Conservation (phyloP, 805 yeast species). For the Trichomonascus vanleenenianus region DNA sequence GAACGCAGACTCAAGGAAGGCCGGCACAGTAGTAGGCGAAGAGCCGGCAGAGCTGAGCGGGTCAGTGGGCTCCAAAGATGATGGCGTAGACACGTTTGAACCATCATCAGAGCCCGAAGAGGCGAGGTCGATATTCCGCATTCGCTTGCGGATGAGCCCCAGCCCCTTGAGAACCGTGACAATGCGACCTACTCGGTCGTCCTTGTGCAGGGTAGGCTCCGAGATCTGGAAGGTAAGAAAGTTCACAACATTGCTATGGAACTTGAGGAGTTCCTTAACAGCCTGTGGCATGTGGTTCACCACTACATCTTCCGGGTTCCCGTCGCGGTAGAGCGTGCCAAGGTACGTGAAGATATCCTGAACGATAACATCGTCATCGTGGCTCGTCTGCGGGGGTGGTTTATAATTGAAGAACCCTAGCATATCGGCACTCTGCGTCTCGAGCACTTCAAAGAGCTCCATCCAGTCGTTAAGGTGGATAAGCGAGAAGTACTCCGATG, state of each 20-base stretch:
- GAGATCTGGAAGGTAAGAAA: slow-evolving; percentile 59
- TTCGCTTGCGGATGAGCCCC: slow-evolving; percentile 58
- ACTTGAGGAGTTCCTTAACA: slow-evolving; percentile 53
- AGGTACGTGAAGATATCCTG: slow-evolving; percentile 69
- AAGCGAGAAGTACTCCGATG: slow-evolving; percentile 48
- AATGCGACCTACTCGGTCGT: slow-evolving; percentile 63
- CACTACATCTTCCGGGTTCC: slow-evolving; percentile 33
- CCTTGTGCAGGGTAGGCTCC: slow-evolving; percentile 49
- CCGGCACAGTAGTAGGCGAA: slow-evolving; percentile 45
- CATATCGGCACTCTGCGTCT: slow-evolving; percentile 54
- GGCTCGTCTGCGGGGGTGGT: slow-evolving; percentile 28
- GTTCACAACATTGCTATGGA: slow-evolving; percentile 59
- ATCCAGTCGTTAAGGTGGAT: slow-evolving; percentile 72
- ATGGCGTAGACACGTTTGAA: too few relatives aligned
- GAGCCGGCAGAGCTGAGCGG: slow-evolving; percentile 10
- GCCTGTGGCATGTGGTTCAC: slow-evolving; percentile 57
- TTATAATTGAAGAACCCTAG: slow-evolving; percentile 51
- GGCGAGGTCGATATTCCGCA: slow-evolving; percentile 48
- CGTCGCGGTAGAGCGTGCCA: slow-evolving; percentile 43
- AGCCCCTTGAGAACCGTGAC: slow-evolving; percentile 55
- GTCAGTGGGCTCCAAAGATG: slow-evolving; percentile 12
- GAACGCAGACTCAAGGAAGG: slow-evolving; percentile 76
- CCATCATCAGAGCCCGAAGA: slow-evolving; percentile 6
- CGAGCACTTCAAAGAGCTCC: slow-evolving; percentile 62
- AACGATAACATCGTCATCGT: slow-evolving; percentile 51